These are phyloP conservation scores for Neurospora crassa DNA, from an alignment of 2,329 filamentous ascomycete species.

Conservation along the genomic window DNA sequence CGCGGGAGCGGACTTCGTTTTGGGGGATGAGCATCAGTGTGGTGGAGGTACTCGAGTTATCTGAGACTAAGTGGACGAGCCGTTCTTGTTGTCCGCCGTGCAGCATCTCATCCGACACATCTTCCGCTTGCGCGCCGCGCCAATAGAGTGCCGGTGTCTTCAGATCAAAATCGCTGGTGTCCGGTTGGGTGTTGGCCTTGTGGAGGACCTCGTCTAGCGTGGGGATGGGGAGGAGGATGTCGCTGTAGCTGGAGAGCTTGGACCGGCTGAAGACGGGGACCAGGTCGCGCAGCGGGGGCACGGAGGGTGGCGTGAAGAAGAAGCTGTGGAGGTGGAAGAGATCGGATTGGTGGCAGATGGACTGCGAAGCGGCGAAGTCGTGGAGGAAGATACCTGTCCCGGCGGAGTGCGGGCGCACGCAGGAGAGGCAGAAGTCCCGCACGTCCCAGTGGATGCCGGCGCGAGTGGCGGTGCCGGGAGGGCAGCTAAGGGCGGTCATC, in stretches of 20 bases:
- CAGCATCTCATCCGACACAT: constrained; percentile 46
- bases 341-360: constrained; percentile 71
- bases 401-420: constrained; percentile 53
- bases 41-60: constrained; percentile 32
- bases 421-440: constrained; percentile 53
- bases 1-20: neutral
- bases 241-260: constrained; percentile 62
- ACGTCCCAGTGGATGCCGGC: constrained; percentile 53
- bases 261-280: constrained; percentile 68
- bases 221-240: constrained; percentile 58
- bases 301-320: constrained; percentile 53
- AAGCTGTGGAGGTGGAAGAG: constrained; percentile 65
- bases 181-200: constrained; percentile 30
- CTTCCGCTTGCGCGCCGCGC: constrained; percentile 42
- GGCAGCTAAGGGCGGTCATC: constrained; percentile 40
- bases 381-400: constrained; percentile 48
- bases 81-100: constrained; percentile 62
- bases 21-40: neutral
- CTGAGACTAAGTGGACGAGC: constrained; percentile 59
- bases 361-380: constrained; percentile 54
- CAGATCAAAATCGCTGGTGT: constrained; percentile 45
- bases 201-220: constrained; percentile 24
- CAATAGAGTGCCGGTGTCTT: constrained; percentile 63
- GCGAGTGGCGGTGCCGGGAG: constrained; percentile 50
- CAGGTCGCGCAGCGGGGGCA: constrained; percentile 53